Evolutionary conservation across 441 rosid species (phyloP), one percentile per base, ranked within the genome.

Genomic region (Erodium trifolium): DNA sequence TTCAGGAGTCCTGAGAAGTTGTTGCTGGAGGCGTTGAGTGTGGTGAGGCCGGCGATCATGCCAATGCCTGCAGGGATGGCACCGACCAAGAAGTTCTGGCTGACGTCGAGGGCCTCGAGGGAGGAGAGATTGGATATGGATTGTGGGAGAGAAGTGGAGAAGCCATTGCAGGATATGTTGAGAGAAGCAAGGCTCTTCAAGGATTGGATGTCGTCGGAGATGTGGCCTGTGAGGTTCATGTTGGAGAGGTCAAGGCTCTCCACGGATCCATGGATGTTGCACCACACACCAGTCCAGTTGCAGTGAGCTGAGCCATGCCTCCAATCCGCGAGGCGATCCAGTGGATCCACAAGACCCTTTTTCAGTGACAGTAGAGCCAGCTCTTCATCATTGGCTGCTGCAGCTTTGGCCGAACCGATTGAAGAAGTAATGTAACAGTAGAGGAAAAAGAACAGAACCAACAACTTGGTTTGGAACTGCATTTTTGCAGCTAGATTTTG

Each of bases 1-100:
- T 89, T 89, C 43, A 91, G 74, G 57, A 78, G 67, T 47, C 97
- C 97, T 2, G 85, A 68, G 83, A 93, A 87, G 67, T 75, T 89
- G 72, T 93, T 93, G 73, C 96, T 84, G 3, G 98, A 93, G 74
- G 90, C 97, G 84, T 93, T 91, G 51, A 93, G 76, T 37, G 76
- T 85, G 14, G 79, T 77, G 14, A 93, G 80, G 17, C 87, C 88
- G 27, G 76, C 66, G 55, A 86, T 78, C 53, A 81, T 83, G 31
- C 88, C 91, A n/a, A 88, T 73, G 0, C 96, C 95, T n/a, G 69
- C 34, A 0, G 87, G 82, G 27, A 91, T 86, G 75, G 66, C 73
- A 12, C 89, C 93, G 12, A 73, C 60, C 76, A 85, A 83, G 37
- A 79, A 75, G 67, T 93, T 93, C 83, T 89, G 93, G 75, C 97